phyloP scores from a whole-genome alignment of 805 yeast genomes.

The Candida krabiensis region DNA sequence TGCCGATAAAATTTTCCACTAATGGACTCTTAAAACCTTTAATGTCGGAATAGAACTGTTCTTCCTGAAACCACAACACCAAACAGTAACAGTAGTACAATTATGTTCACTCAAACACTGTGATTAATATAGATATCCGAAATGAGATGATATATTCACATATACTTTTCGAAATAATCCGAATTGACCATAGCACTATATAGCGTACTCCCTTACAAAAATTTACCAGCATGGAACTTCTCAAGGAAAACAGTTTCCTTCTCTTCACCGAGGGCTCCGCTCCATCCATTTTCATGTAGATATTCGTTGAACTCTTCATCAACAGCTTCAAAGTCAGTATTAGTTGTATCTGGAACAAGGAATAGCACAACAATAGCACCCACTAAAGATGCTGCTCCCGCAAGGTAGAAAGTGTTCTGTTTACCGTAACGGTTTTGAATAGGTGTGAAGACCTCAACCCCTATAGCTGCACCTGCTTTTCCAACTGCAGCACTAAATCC shows the following conservation, averaged over 20 bases:
- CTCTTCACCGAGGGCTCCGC: constrained; percentile 41
- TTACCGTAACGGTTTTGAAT: constrained; percentile 43
- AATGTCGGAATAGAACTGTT: too few relatives aligned
- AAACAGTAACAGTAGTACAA: too few relatives aligned
- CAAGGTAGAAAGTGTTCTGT: constrained; percentile 48
- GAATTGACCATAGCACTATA: too few relatives aligned
- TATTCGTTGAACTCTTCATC: constrained; percentile 47
- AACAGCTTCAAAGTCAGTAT: constrained; percentile 44
- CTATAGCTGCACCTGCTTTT: constrained; percentile 53
- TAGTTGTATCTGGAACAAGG: constrained; percentile 44
- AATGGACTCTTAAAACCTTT: too few relatives aligned
- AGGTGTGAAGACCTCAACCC: constrained; percentile 47
- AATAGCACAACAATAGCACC: constrained; percentile 34
- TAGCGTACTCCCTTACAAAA: too few relatives aligned
- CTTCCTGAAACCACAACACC: too few relatives aligned
- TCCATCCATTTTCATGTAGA: constrained; percentile 45
- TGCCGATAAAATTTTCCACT: too few relatives aligned
- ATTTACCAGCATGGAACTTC: too few relatives aligned
- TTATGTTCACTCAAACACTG: too few relatives aligned
- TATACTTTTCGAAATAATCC: too few relatives aligned
- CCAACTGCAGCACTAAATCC: constrained; percentile 52
- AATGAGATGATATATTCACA: too few relatives aligned
- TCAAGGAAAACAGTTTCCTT: constrained; percentile 11
- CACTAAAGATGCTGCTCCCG: constrained; percentile 40
- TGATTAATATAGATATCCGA: too few relatives aligned